Evolutionary conservation across 495 filamentous ascomycete species (phyloP), one percentile per base, ranked within the genome.

Genomic region (Chaetomidium leptoderma): DNA sequence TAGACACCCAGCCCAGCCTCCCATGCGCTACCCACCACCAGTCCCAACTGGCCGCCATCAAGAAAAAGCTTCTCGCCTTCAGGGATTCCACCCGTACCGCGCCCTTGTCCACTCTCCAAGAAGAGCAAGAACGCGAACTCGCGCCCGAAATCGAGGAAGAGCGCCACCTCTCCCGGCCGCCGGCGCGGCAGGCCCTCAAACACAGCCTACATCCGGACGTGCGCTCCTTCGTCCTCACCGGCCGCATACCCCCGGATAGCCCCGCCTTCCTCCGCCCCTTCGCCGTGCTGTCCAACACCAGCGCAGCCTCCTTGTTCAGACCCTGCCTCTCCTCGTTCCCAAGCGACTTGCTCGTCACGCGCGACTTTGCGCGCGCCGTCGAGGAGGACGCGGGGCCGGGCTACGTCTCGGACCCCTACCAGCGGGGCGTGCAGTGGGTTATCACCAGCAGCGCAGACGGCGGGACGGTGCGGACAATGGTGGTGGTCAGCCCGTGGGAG

Each of bases 41-140:
- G 40, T 40, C 66, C 3, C 76, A 88, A 52, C 86, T 87, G 63
- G 37, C 64, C 9, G 58, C 63, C 7, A 48, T 81, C 3, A 83
- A 80, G 56, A 56, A 65, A 0, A 82, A 80, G n/a, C n/a, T n/a
- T n/a, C n/a, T n/a, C n/a, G n/a, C n/a, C n/a, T n/a, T n/a, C n/a
- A n/a, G n/a, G n/a, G n/a, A n/a, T n/a, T n/a, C n/a, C n/a, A n/a
- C n/a, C n/a, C n/a, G n/a, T n/a, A n/a, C n/a, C n/a, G n/a, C n/a
- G n/a, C n/a, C n/a, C n/a, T n/a, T n/a, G n/a, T n/a, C n/a, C n/a
- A n/a, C n/a, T n/a, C n/a, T n/a, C n/a, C n/a, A n/a, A n/a, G 85
- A 91, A 64, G 86, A 89, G 60, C 85, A 88, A 50, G 87, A 90
- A 63, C 76, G 86, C 0, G 85, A 91, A 60, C 72, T 89, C 0